phyloP scores from a whole-genome alignment of 2,329 filamentous ascomycete species.

The Sporothrix variecibatus region DNA sequence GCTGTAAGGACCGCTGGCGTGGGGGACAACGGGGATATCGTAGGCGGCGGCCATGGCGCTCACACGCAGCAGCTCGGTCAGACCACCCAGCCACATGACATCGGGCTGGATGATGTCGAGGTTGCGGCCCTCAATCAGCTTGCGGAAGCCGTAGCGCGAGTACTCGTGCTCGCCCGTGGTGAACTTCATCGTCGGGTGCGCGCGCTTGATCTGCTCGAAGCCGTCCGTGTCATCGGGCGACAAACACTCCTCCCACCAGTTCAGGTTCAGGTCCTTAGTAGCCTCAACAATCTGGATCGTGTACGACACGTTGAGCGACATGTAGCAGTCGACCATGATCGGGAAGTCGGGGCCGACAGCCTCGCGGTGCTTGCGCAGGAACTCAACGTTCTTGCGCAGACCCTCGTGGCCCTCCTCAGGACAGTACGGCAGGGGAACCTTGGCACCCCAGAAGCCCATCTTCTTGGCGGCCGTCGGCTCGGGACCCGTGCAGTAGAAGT shows the following conservation, averaged over 20 bases:
- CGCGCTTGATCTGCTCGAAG: constrained; percentile 84
- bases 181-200: constrained; percentile 88
- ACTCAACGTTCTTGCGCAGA: constrained; percentile 86
- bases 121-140: constrained; percentile 87
- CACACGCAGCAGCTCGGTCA: constrained; percentile 90
- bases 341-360: constrained; percentile 87
- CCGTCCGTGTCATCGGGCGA: constrained; percentile 91
- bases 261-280: constrained; percentile 80
- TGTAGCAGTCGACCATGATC: constrained; percentile 95
- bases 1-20: constrained; percentile 89
- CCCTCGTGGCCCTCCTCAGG: constrained; percentile 83
- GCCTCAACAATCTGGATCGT: constrained; percentile 88
- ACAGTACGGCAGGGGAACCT: constrained; percentile 86
- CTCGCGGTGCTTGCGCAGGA: constrained; percentile 80
- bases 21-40: constrained; percentile 92
- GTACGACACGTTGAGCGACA: constrained; percentile 90
- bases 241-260: constrained; percentile 97
- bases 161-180: constrained; percentile 97
- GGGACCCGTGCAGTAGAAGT: constrained; percentile 95
- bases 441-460: constrained; percentile 89
- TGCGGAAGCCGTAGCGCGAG: constrained; percentile 90
- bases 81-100: constrained; percentile 94
- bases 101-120: constrained; percentile 94
- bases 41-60: constrained; percentile 88
- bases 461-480: constrained; percentile 76